Conservation (phyloP, 805 yeast genomes). For the Candida vartiovaarae region DNA sequence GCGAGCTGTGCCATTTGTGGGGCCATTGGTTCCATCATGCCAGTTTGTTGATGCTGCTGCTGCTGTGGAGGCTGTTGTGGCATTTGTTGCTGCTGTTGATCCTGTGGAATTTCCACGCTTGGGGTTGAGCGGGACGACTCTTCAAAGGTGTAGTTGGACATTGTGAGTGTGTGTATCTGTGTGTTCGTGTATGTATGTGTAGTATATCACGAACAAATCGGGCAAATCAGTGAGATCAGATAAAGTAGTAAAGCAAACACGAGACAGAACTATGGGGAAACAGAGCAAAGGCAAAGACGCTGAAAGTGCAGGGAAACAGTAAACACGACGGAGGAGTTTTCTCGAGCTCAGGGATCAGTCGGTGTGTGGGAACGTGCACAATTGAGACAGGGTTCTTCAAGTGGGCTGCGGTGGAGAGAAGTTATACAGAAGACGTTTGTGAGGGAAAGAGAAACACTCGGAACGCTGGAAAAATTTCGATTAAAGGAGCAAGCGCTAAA, state of each 20-base stretch:
- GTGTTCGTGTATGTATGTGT: too few species aligned
- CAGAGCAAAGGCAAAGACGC: not conserved
- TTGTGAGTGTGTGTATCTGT: too few species aligned
- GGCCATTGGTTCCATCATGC: not conserved
- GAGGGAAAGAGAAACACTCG: too few species aligned
- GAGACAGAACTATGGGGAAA: not conserved
- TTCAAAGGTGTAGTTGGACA: too few species aligned
- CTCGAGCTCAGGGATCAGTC: too few species aligned
- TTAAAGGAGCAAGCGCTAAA: too few species aligned
- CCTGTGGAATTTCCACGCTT: not conserved
- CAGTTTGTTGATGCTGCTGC: constrained; percentile 1
- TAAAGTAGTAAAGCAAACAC: not conserved
- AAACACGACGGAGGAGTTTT: not conserved
- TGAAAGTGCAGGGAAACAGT: not conserved
- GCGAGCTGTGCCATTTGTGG: constrained; percentile 20
- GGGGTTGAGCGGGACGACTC: not conserved
- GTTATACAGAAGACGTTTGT: too few species aligned
- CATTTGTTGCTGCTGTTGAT: not conserved
- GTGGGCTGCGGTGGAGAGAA: too few species aligned
- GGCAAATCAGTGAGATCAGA: not conserved
- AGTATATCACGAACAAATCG: not conserved
- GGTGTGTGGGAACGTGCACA: too few species aligned
- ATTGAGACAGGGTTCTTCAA: too few species aligned
- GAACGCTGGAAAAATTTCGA: too few species aligned
- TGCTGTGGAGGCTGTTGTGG: not conserved